Conservation (phyloP, 495 filamentous ascomycete species). For the Chaetomidium leptoderma region DNA sequence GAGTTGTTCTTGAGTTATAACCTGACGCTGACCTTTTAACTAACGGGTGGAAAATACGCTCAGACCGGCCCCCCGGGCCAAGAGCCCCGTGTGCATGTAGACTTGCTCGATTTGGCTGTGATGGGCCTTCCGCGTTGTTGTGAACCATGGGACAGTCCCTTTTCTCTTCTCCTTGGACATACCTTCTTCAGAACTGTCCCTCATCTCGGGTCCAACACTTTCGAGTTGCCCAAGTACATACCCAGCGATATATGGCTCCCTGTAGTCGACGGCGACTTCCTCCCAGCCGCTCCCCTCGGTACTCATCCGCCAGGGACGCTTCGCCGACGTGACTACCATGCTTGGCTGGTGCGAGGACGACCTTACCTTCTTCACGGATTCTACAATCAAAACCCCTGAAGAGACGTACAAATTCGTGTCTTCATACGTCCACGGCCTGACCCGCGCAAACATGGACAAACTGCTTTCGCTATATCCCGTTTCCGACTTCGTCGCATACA, state of each 20-base stretch:
- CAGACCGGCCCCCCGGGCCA: too few relatives aligned
- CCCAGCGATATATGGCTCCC: slow-evolving; percentile 4
- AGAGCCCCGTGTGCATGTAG: too few relatives aligned
- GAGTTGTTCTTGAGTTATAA: not conserved
- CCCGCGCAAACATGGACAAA: not conserved
- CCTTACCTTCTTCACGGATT: slow-evolving; percentile 3
- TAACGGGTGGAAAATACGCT: too few relatives aligned
- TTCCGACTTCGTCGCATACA: not conserved
- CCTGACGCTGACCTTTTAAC: not conserved
- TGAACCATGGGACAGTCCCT: too few relatives aligned
- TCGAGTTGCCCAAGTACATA: too few relatives aligned
- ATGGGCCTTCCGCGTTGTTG: too few relatives aligned
- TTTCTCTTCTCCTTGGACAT: too few relatives aligned
- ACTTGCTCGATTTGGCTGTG: too few relatives aligned
- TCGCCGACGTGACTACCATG: slow-evolving; percentile 7
- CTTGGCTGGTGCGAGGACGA: slow-evolving; percentile 1
- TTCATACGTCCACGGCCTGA: not conserved
- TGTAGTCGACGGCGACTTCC: not conserved
- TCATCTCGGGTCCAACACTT: too few relatives aligned
- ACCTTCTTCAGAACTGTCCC: too few relatives aligned
- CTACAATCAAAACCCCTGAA: not conserved
- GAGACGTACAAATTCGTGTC: not conserved
- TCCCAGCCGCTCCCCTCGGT: not conserved
- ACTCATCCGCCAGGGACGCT: not conserved
- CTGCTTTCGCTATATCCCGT: not conserved